Percentiles rank a stretch among this genome's conserved stretches.
Evolutionary conservation across 768 basidiomycete genomes (phyloP).

Genomic region (Podaxis sp.): DNA sequence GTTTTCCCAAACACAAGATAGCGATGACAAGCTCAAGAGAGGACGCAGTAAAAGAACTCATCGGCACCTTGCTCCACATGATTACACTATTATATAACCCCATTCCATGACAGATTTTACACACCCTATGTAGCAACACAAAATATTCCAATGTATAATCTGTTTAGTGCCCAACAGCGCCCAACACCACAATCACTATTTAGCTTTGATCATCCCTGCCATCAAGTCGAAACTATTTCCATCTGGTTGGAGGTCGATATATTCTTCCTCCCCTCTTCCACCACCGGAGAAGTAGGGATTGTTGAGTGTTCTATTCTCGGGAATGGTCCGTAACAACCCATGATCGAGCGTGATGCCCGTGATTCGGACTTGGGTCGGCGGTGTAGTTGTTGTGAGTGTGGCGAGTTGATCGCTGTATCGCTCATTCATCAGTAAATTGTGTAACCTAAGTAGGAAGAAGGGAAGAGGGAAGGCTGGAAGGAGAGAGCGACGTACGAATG

Average conservation of each 20-base stretch:
- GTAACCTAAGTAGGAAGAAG: not conserved
- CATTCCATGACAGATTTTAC: no score
- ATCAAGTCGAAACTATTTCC: constrained; percentile 97
- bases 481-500: constrained; percentile 69
- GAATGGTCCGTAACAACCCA: constrained; percentile 81
- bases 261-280: constrained; percentile 35
- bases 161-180: not conserved
- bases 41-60: no score
- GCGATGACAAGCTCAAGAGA: no score
- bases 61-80: no score
- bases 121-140: no score
- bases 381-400: constrained; percentile 73
- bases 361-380: constrained; percentile 71
- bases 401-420: constrained; percentile 74
- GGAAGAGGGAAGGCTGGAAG: not conserved
- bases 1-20: no score
- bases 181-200: not conserved
- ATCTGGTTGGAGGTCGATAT: constrained; percentile 92
- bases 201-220: constrained; percentile 53
- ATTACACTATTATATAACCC: no score
- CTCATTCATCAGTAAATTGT: not conserved
- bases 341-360: constrained; percentile 84
- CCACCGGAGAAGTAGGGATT: constrained; percentile 13
- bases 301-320: constrained; percentile 41
- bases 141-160: no score